phyloP scores from a whole-genome alignment of 2,329 filamentous ascomycete genomes.

The Colletotrichum musicola region DNA sequence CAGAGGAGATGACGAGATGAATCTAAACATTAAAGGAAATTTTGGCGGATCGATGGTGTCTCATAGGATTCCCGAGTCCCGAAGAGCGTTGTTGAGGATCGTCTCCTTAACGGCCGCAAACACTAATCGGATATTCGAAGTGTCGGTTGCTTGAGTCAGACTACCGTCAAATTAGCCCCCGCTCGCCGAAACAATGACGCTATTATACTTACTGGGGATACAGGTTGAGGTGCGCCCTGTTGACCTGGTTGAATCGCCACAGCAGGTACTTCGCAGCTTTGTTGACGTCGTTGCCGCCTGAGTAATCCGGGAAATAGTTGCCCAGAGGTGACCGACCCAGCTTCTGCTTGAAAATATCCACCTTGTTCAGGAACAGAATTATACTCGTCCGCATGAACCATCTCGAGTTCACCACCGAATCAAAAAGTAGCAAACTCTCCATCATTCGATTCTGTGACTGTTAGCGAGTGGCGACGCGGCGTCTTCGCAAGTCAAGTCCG shows the following conservation, averaged over 20 bases:
- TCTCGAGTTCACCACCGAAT: conserved; percentile 97
- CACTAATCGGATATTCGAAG: conserved; percentile 96
- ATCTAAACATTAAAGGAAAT: conserved; percentile 33
- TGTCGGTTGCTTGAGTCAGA: conserved; percentile 98
- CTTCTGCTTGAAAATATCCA: conserved; percentile 97
- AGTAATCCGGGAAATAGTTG: conserved; percentile 98
- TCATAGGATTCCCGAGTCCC: conserved; percentile 96
- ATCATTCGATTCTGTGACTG: conserved; percentile 92
- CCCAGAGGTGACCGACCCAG: conserved; percentile 88
- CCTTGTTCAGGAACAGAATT: conserved; percentile 98
- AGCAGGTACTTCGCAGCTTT: conserved; percentile 97
- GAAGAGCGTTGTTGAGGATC: conserved; percentile 96
- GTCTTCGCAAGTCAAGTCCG: neutral
- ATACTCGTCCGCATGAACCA: conserved; percentile 99
- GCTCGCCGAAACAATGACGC: conserved; percentile 7
- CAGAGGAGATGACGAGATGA: conserved; percentile 37
- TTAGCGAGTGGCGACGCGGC: conserved; percentile 38
- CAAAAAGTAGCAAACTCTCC: conserved; percentile 95
- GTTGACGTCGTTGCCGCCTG: conserved; percentile 96
- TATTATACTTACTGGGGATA: conserved; percentile 88
- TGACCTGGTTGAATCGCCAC: conserved; percentile 99
- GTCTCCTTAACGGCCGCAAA: conserved; percentile 99
- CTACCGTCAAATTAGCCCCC: conserved; percentile 59
- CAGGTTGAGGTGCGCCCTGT: conserved; percentile 92
- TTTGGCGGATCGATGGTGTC: conserved; percentile 27